These are phyloP conservation scores for Actinidia arguta DNA, from an alignment of 179 eudicot genomes.

Conservation along the genomic window DNA sequence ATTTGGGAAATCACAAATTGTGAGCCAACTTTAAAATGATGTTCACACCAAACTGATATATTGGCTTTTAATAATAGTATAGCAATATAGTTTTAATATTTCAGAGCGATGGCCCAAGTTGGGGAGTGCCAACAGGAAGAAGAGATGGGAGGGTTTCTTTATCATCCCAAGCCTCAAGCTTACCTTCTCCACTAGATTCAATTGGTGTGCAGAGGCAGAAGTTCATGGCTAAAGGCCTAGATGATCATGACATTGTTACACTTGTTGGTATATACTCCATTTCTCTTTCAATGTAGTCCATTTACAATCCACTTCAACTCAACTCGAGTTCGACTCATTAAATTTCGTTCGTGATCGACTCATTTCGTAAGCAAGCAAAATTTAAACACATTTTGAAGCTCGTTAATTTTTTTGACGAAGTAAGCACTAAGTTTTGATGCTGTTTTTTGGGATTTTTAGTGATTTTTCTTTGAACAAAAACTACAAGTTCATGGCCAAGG, in stretches of 20 bases:
- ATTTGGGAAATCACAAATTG: too few relatives aligned
- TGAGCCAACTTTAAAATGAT: too few relatives aligned
- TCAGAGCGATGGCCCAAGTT: slow-evolving; percentile 75
- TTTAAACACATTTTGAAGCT: too few relatives aligned
- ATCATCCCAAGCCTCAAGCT: slow-evolving; percentile 44
- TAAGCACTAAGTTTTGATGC: too few relatives aligned
- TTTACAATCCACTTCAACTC: background rate
- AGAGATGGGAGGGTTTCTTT: slow-evolving; percentile 67
- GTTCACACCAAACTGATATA: too few relatives aligned
- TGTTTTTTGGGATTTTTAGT: too few relatives aligned
- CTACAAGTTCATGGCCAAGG: too few relatives aligned
- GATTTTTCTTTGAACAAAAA: too few relatives aligned
- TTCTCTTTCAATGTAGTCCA: background rate
- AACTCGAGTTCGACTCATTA: background rate
- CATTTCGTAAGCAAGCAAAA: background rate
- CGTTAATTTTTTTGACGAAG: too few relatives aligned
- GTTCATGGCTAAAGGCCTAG: slow-evolving; percentile 77
- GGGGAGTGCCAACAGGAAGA: slow-evolving; percentile 85
- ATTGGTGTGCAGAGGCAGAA: slow-evolving; percentile 65
- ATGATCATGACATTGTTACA: slow-evolving; percentile 79
- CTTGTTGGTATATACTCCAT: slow-evolving; percentile 54
- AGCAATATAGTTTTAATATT: too few relatives aligned
- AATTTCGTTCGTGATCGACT: background rate
- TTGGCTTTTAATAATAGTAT: too few relatives aligned
- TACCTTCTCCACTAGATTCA: slow-evolving; percentile 73